Percentiles rank a stretch among this genome's conserved stretches.
phyloP scores from a whole-genome alignment of 176 grass and related monocot genomes.

The Poa pratensis region DNA sequence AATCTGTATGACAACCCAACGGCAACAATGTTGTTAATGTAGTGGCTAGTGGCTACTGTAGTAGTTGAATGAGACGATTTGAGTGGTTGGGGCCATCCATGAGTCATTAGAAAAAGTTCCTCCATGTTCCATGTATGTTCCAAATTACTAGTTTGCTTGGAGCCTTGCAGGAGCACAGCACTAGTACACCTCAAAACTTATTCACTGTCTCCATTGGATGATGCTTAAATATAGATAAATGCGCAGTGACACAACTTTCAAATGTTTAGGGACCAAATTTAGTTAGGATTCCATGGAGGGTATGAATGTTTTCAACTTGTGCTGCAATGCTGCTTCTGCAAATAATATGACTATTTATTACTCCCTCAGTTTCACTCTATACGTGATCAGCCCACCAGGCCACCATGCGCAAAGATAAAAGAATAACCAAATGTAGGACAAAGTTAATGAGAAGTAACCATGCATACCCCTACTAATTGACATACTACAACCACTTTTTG shows the following conservation, averaged over 20 bases:
- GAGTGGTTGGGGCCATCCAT: slow-evolving; percentile 4
- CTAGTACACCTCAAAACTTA: slow-evolving; percentile 1
- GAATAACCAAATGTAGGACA: neutral
- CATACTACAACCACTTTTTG: neutral
- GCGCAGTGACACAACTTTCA: slow-evolving; percentile 10
- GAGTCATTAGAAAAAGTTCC: slow-evolving; percentile 1
- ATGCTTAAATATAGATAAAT: slow-evolving; percentile 37
- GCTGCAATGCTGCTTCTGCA: neutral
- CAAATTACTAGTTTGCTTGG: slow-evolving; percentile 27
- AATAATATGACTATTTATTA: slow-evolving; percentile 31
- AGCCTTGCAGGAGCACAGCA: slow-evolving; percentile 16
- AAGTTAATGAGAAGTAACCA: neutral
- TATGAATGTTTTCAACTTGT: slow-evolving; percentile 14
- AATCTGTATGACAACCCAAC: slow-evolving; percentile 38
- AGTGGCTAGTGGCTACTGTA: slow-evolving; percentile 35
- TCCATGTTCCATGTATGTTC: slow-evolving; percentile 27
- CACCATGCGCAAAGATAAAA: neutral
- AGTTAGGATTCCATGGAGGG: slow-evolving; percentile 24
- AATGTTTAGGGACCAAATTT: slow-evolving; percentile 21
- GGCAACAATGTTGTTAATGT: slow-evolving; percentile 39
- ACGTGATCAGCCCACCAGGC: neutral
- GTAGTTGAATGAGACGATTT: slow-evolving; percentile 24
- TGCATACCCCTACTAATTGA: neutral
- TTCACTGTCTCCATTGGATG: slow-evolving; percentile 17
- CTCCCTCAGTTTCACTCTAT: neutral